phyloP scores from a whole-genome alignment of 176 grass and related monocot species.

The Carex parvula region DNA sequence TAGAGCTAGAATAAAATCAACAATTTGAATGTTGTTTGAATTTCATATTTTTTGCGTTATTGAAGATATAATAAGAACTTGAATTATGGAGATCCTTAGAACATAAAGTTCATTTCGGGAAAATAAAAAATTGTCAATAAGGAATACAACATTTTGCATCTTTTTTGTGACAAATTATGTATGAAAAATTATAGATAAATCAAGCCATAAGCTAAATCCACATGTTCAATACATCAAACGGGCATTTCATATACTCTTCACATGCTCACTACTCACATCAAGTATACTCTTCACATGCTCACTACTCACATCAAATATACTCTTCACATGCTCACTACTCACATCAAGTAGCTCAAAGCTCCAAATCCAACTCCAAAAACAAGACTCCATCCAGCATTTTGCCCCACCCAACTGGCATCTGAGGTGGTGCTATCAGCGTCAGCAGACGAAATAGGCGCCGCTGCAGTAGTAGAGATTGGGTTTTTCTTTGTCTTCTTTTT shows the following conservation, averaged over 20 bases:
- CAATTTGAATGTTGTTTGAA: no score
- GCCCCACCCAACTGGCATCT: neutral
- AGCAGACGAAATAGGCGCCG: constrained; percentile 23
- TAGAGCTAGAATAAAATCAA: no score
- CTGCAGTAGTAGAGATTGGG: neutral
- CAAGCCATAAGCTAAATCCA: constrained; percentile 8
- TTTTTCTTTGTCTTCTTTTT: constrained; percentile 46
- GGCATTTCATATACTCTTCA: neutral
- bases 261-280: constrained; percentile 9
- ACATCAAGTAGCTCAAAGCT: constrained; percentile 22
- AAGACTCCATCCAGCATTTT: neutral
- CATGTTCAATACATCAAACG: neutral
- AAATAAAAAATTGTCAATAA: neutral
- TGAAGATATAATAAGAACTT: neutral
- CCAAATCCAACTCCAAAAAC: constrained; percentile 24
- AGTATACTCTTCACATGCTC: neutral
- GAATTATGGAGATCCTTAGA: no score
- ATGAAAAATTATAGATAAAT: constrained; percentile 6
- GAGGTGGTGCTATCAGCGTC: constrained; percentile 14
- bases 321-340: neutral
- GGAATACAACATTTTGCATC: neutral
- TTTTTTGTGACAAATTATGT: neutral
- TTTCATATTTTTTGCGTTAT: neutral
- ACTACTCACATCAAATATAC: constrained; percentile 12
- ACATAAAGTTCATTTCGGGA: neutral